Base-by-base conservation (phyloP, 495 filamentous ascomycete species). In the Tuber brumale region DNA sequence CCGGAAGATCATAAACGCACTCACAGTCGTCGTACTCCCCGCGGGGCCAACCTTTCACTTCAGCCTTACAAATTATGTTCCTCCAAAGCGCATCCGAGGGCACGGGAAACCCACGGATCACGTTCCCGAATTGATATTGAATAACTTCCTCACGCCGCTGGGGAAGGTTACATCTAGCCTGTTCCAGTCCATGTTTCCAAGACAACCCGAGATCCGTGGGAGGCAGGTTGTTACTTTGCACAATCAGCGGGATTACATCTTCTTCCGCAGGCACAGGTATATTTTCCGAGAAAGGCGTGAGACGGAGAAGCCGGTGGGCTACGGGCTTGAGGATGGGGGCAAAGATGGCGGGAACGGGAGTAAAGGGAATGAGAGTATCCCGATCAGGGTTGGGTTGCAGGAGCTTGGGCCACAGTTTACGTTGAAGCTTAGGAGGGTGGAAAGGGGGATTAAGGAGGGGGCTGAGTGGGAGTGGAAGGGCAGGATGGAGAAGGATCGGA, bases 191-290 rank as follows among this genome's bases (percentile, higher is more conserved):
- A 84, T 97, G 57, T 97, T 95, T 85, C 94, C 95, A 1, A 87
- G 91, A 3, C 88, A 90, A 73, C 94, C 95, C 6, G 93, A 99
- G 75, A 85, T 97, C 3, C 85, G 88, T 41, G 95, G 95, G 8
- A 85, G 95, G 27, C 94, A 97, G 78, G 94, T 97, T 0, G 91
- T 97, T 44, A 97, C 94, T 9, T 82, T 97, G 70, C 95, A 97
- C 83, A 97, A 97, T 80, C 95, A 97, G 85, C 91, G 95, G 76
- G 95, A 99, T 84, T 99, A 97, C 84, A 93, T 97, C 78, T 99
- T 99, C 81, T 86, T 97, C 70, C 88, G 95, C 12, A 86, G 95
- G 42, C 94, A 97, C 83, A 87, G 95, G 43, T 99, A 99, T 81
- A 88, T 97, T 3, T 97, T 99, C 85, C 88, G 95, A 0, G 94